These are phyloP conservation scores for Aspergillus fijiensis DNA, from an alignment of 2,329 filamentous ascomycete species.

Conservation along the genomic window DNA sequence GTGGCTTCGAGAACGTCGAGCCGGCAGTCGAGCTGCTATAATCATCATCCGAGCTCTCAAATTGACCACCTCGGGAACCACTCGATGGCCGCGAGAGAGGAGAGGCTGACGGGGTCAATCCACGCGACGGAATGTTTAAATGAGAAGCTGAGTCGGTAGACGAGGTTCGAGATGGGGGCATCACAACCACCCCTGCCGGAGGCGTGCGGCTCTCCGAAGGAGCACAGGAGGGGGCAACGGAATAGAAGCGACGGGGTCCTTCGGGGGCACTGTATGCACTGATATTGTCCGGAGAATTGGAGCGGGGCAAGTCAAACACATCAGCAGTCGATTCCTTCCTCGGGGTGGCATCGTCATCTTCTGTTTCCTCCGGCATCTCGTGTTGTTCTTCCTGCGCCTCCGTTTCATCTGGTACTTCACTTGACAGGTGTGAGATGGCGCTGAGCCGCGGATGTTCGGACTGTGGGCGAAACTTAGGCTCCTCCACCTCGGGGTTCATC, in stretches of 20 bases:
- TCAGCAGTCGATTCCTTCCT: slow-evolving; percentile 24
- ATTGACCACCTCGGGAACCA: slow-evolving; percentile 61
- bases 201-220: slow-evolving; percentile 12
- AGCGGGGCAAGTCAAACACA: slow-evolving; percentile 28
- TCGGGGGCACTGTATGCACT: slow-evolving; percentile 18
- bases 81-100: slow-evolving; percentile 43
- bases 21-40: slow-evolving; percentile 58
- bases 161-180: slow-evolving; percentile 30
- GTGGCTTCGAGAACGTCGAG: slow-evolving; percentile 65
- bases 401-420: slow-evolving; percentile 18
- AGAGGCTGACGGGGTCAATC: slow-evolving; percentile 48
- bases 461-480: slow-evolving; percentile 58
- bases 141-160: slow-evolving; percentile 39
- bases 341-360: slow-evolving; percentile 39
- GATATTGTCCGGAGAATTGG: slow-evolving; percentile 35
- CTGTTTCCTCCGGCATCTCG: background rate
- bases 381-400: background rate
- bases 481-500: slow-evolving; percentile 40
- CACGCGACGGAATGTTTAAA: slow-evolving; percentile 39
- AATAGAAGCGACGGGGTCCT: slow-evolving; percentile 22
- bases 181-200: slow-evolving; percentile 14
- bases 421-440: slow-evolving; percentile 48
- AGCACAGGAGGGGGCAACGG: slow-evolving; percentile 12
- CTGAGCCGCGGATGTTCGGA: slow-evolving; percentile 77
- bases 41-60: slow-evolving; percentile 68